Percentiles rank a stretch among this genome's conserved stretches.
phyloP scores from a whole-genome alignment of 164 flowering plant species.

The Stephania yunnanensis region DNA sequence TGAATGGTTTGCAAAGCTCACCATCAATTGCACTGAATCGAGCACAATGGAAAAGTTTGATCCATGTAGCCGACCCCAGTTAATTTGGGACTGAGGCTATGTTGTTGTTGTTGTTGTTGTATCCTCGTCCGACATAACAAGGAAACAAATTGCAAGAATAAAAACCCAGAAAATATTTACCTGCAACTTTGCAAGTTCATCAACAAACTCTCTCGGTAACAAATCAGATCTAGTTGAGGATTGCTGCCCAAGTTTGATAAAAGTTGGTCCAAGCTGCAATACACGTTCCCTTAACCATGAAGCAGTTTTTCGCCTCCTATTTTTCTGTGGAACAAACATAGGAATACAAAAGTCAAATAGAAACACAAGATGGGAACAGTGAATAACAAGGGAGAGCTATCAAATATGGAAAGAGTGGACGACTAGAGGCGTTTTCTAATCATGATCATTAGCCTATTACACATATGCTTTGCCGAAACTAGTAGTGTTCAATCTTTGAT shows the following conservation, averaged over 20 bases:
- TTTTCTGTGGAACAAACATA: constrained; percentile 40
- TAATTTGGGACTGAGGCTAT: no score
- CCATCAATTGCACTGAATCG: no score
- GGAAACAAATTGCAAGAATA: not conserved
- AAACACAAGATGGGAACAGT: not conserved
- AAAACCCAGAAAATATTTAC: constrained; percentile 28
- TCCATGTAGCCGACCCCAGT: no score
- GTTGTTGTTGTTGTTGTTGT: no score
- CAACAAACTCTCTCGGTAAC: constrained; percentile 83
- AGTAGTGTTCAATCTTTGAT: not conserved
- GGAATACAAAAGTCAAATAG: not conserved
- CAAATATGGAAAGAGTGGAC: not conserved
- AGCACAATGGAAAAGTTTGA: no score
- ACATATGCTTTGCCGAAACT: not conserved
- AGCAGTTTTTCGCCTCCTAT: constrained; percentile 68
- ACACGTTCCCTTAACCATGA: constrained; percentile 86
- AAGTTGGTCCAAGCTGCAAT: constrained; percentile 94
- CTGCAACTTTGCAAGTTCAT: constrained; percentile 97
- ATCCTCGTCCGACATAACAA: not conserved
- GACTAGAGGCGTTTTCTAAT: not conserved
- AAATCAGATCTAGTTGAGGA: constrained; percentile 93
- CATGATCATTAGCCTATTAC: not conserved
- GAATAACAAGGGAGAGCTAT: not conserved
- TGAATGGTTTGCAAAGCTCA: no score
- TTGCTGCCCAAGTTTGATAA: constrained; percentile 90